Percentiles rank a stretch among this genome's conserved stretches.
phyloP scores from a whole-genome alignment of 768 basidiomycete species.

The Harrya chromipes region DNA sequence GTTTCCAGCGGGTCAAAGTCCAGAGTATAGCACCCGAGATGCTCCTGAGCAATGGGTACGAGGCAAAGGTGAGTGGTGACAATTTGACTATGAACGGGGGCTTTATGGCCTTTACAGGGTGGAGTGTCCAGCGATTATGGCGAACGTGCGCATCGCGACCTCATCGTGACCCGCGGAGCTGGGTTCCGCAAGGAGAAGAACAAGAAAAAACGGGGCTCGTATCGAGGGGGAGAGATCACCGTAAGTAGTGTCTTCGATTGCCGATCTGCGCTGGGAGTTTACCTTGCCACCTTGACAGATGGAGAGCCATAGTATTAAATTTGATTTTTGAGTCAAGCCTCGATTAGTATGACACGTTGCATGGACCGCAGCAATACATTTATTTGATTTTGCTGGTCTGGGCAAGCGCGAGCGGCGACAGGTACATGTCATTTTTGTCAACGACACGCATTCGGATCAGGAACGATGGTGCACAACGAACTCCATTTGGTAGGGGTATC shows the following conservation, averaged over 20 bases:
- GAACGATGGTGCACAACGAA: too few species aligned
- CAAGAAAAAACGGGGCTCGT: constrained; percentile 97
- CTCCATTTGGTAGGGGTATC: too few species aligned
- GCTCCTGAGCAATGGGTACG: constrained; percentile 71
- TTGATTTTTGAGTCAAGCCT: constrained; percentile 37
- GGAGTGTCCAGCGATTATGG: constrained; percentile 82
- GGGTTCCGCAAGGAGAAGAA: constrained; percentile 99
- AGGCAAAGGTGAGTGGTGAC: constrained; percentile 59
- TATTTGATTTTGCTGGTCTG: not conserved
- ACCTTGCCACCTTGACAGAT: constrained; percentile 42
- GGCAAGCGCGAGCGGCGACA: too few species aligned
- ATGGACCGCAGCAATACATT: too few species aligned
- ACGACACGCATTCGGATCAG: too few species aligned
- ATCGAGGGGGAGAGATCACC: constrained; percentile 93
- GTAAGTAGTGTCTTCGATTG: constrained; percentile 41
- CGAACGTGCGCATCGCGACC: constrained; percentile 74
- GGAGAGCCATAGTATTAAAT: constrained; percentile 86
- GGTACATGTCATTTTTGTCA: too few species aligned
- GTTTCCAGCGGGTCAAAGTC: constrained; percentile 79
- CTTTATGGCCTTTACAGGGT: constrained; percentile 39
- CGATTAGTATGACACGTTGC: too few species aligned
- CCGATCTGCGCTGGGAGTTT: constrained; percentile 1
- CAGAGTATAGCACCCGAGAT: constrained; percentile 45
- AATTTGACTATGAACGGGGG: not conserved
- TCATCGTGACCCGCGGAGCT: constrained; percentile 90